These are phyloP conservation scores for Quaeritorhiza haematococci DNA, from an alignment of 371 early-diverging fungal genomes.

Conservation along the genomic window DNA sequence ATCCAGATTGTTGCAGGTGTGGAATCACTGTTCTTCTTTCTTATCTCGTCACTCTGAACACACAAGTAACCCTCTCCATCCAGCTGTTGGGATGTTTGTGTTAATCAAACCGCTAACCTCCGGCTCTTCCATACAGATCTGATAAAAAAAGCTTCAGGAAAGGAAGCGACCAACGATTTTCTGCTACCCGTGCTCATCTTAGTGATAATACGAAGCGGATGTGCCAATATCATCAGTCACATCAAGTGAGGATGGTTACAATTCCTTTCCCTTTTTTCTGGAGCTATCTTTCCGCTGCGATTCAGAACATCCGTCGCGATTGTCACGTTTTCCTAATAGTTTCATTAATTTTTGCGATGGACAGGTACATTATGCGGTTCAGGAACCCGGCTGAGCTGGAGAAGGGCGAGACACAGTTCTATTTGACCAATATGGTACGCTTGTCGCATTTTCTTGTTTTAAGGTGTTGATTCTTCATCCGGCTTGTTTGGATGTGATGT, in stretches of 20 bases:
- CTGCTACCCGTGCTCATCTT: constrained; percentile 42
- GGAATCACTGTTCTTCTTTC: neutral
- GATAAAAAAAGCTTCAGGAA: constrained; percentile 19
- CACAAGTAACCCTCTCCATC: neutral
- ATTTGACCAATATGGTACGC: constrained; percentile 39
- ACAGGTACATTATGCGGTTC: constrained; percentile 41
- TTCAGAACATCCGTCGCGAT: constrained; percentile 1
- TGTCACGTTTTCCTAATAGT: neutral
- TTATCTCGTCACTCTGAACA: neutral
- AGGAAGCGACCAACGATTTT: constrained; percentile 34
- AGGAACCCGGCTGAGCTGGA: constrained; percentile 36
- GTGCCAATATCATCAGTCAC: constrained; percentile 42
- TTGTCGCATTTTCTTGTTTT: neutral
- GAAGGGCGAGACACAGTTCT: constrained; percentile 38
- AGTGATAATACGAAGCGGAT: constrained; percentile 34
- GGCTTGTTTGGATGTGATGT: neutral
- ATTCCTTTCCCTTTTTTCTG: too few relatives aligned
- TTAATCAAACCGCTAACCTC: neutral
- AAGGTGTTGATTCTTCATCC: neutral
- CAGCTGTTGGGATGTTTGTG: neutral
- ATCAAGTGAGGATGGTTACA: constrained; percentile 38
- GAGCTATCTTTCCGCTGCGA: neutral
- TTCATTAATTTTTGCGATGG: neutral
- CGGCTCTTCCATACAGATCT: constrained; percentile 17
- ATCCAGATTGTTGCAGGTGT: constrained; percentile 38